These are phyloP conservation scores for Alternaria postmessia DNA, from an alignment of 2,329 filamentous ascomycete genomes.

Conservation along the genomic window DNA sequence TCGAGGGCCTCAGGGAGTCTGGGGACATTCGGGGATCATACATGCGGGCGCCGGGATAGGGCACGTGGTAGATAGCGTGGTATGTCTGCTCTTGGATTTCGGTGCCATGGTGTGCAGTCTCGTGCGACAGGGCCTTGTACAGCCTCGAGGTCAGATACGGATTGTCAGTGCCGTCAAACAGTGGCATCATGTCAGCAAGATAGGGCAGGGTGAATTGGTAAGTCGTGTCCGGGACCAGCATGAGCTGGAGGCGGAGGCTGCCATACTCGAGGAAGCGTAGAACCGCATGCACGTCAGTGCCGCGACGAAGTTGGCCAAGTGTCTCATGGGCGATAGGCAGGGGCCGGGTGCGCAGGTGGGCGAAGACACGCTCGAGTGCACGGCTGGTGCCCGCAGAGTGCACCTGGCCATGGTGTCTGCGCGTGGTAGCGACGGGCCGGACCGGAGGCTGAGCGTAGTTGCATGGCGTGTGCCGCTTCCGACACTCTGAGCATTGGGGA, in stretches of 20 bases:
- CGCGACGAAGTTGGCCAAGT: not conserved
- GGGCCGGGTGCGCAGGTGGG: slow-evolving; percentile 8
- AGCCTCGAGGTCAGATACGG: slow-evolving; percentile 6
- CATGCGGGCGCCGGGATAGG: slow-evolving; percentile 9
- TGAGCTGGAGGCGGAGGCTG: slow-evolving; percentile 7
- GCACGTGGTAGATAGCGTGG: slow-evolving; percentile 3
- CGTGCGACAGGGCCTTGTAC: not conserved
- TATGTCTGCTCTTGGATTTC: not conserved
- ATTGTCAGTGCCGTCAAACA: not conserved
- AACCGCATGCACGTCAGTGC: not conserved
- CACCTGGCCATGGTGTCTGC: slow-evolving; percentile 1
- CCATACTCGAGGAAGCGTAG: slow-evolving; percentile 9
- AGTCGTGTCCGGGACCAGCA: not conserved
- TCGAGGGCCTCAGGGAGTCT: slow-evolving; percentile 3
- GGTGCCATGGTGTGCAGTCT: not conserved
- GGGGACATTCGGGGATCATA: slow-evolving; percentile 10
- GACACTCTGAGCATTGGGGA: slow-evolving; percentile 8
- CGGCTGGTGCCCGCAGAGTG: not conserved
- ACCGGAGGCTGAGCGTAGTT: not conserved
- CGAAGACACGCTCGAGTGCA: slow-evolving; percentile 6
- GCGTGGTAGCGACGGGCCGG: slow-evolving; percentile 2
- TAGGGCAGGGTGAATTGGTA: slow-evolving; percentile 8
- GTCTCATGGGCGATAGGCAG: not conserved
- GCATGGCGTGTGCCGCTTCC: slow-evolving; percentile 3
- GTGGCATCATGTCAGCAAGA: slow-evolving; percentile 5